Evolutionary conservation across 495 filamentous ascomycete species (phyloP).

Genomic region (Trichoderma asperelloides): DNA sequence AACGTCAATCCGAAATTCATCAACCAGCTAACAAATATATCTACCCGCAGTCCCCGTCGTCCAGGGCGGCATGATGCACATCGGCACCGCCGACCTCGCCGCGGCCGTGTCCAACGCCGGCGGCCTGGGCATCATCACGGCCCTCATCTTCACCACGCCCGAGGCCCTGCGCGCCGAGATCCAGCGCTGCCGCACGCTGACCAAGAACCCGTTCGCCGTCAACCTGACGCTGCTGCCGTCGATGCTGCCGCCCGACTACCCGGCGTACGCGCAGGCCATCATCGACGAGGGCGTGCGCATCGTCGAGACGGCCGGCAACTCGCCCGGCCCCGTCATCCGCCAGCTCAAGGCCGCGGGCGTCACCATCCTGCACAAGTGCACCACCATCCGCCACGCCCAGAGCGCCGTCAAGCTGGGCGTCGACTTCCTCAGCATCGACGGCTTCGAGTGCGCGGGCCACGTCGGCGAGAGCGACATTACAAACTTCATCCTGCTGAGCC

Average conservation of each 20-base stretch:
- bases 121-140: conserved; percentile 86
- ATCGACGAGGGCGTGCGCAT: conserved; percentile 90
- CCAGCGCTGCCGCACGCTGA: conserved; percentile 74
- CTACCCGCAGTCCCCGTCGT: conserved; percentile 76
- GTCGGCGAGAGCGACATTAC: conserved; percentile 96
- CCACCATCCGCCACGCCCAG: conserved; percentile 87
- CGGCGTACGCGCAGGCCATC: conserved; percentile 82
- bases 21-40: not conserved
- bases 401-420: conserved; percentile 90
- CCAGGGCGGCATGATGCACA: conserved; percentile 87
- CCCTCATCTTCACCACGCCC: conserved; percentile 87
- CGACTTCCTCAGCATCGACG: conserved; percentile 93
- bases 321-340: conserved; percentile 81
- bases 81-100: conserved; percentile 82
- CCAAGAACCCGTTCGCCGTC: conserved; percentile 82
- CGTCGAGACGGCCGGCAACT: conserved; percentile 96
- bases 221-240: conserved; percentile 94
- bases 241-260: conserved; percentile 82
- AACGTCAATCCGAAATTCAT: conserved; percentile 10
- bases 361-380: conserved; percentile 93
- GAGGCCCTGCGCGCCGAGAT: conserved; percentile 94
- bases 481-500: conserved; percentile 87
- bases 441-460: conserved; percentile 90
- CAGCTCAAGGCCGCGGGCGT: conserved; percentile 72
- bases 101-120: conserved; percentile 92